Conservation (phyloP, 2,329 filamentous ascomycete genomes). For the Colletotrichum magnum region DNA sequence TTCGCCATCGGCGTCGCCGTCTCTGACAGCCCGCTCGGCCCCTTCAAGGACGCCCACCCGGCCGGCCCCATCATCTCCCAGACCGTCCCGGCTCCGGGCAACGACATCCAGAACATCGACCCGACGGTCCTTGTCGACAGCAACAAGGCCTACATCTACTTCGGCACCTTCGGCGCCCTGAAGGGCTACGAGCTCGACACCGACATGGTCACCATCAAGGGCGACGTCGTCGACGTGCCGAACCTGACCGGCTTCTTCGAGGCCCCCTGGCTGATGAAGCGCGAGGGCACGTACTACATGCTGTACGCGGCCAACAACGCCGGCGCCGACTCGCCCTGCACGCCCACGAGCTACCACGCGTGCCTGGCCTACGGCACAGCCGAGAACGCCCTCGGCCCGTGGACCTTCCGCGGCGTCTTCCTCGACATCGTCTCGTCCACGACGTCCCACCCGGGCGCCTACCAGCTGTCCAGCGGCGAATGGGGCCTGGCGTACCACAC, state of each 20-base stretch:
- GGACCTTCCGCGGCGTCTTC: conserved; percentile 52
- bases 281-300: conserved; percentile 54
- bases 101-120: conserved; percentile 57
- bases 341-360: conserved; percentile 55
- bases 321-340: conserved; percentile 52
- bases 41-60: conserved; percentile 53
- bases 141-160: conserved; percentile 54
- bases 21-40: conserved; percentile 49
- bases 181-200: conserved; percentile 50
- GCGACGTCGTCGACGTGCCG: conserved; percentile 43
- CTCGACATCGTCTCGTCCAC: conserved; percentile 54
- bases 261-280: conserved; percentile 56
- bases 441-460: conserved; percentile 54
- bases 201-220: conserved; percentile 54
- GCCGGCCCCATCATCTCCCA: conserved; percentile 54
- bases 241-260: conserved; percentile 54
- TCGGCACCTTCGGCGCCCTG: conserved; percentile 54
- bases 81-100: conserved; percentile 47
- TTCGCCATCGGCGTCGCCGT: conserved; percentile 57
- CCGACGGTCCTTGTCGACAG: conserved; percentile 55
- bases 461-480: conserved; percentile 45
- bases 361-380: conserved; percentile 55
- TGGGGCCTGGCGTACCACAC: conserved; percentile 55
- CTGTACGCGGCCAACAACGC: conserved; percentile 57
- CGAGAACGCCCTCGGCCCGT: conserved; percentile 51